Base-by-base conservation (phyloP, 768 basidiomycete species). In the Suillus spraguei region DNA sequence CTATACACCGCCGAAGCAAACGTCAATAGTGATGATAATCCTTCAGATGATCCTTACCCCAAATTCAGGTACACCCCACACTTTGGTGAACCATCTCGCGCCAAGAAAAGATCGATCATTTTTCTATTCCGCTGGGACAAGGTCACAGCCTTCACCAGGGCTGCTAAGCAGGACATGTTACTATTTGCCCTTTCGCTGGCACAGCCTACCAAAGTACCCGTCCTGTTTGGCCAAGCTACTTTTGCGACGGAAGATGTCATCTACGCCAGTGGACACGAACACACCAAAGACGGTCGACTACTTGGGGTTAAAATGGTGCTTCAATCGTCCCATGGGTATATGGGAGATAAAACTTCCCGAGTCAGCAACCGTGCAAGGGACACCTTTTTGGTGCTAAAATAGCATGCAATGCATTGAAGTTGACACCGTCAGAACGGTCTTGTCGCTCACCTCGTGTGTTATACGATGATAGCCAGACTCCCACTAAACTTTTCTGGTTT, bases 1-100 rank as follows among this genome's bases (percentile, higher is more conserved):
- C 67, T 89, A 16, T 91, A 91, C 65, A 79, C 81, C 4, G 90
- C 89, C 3, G 90, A 91, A 68, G 79, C 73, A 0, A 86, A 83
- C 17, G 61, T 66, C 7, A 65, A 65, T 4, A 59, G 61, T 6
- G 36, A 66, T 33, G 53, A 61, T 9, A 65, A 61, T 11, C 74
- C 75, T 5, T 70, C 72, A 22, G 63, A 68, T 5, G 68, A 69
- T 52, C 66, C 69, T 24, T 73, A 76, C 65, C 69, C 68, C 33
- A 83, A 83, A 60, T 90, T 86, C 65, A 74, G 79, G 32, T 91
- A 82, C 70, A 76, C 68, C 1, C 88, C 89, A 5, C 78, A 82
- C 52, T 85, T 89, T 63, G 91, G 90, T 0, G 90, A 92, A 72
- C 81, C 81, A 6, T 70, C 88, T n/a, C 70, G 71, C 5, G 82